Evolutionary conservation across 352 stramenopile genomes (phyloP), one percentile per base, ranked within the genome.

Genomic region (Phytophthora citrophthora): DNA sequence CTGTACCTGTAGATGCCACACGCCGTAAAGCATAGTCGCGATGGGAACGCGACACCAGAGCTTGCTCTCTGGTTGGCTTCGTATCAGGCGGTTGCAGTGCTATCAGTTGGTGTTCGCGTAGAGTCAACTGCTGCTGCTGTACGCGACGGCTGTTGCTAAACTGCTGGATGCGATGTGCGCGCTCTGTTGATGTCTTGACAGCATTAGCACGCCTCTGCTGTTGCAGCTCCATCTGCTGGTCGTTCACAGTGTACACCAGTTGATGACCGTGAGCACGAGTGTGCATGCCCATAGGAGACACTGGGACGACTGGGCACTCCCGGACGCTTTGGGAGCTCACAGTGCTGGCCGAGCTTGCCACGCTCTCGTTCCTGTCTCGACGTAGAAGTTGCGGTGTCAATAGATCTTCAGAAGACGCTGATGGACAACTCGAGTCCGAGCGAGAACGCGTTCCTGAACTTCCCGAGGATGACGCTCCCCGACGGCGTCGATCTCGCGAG

Each of bases 71-170:
- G 50, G 1, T 51, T 29, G 36, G 50, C 20, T 16, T 27, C 47
- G 15, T 10, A 1, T 55, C 24, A 24, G 60, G 41, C 26, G 46
- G 47, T 20, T 66, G 48, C 10, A 54, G 18, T n/a, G 48, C 20
- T 18, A 41, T 44, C 43, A 34, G 23, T 32, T 52, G 18, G 16
- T 64, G 54, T 10, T 54, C 49, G 24, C 61, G 31, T 15, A 64
- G 24, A 24, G 54, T 50, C 45, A 71, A 48, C 41, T 66, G 62
- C 40, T 64, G 51, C 50, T 68, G 49, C 29, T 34, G 29, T 34
- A 34, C 29, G 9, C 29, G 29, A 34, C 29, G 8, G 36, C 20
- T 12, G 29, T 32, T 43, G 13, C 40, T 50, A 51, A 61, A 34
- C 32, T 43, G 41, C 26, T 52, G 41, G 23, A 38, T 50, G 16